A percentile compares a stretch with the other conserved stretches of the same genome.
These are phyloP conservation scores for Endoconidiophora polonica DNA, from an alignment of 2,329 filamentous ascomycete species.

Conservation along the genomic window DNA sequence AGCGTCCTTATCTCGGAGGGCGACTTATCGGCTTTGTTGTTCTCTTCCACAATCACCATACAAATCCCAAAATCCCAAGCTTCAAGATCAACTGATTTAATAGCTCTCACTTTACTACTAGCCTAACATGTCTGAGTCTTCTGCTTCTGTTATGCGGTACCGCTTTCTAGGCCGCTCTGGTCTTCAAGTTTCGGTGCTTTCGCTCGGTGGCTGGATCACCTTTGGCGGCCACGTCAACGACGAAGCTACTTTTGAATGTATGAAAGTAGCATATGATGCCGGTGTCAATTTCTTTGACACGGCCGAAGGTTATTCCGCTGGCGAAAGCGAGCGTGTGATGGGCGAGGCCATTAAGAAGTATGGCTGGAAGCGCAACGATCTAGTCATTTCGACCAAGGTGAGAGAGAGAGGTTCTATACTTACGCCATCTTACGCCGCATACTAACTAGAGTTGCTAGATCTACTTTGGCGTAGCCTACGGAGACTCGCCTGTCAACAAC, in stretches of 20 bases:
- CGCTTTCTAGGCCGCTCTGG: slow-evolving; percentile 55
- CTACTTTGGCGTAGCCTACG: slow-evolving; percentile 46
- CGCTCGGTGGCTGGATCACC: slow-evolving; percentile 56
- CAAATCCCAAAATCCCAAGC: no score
- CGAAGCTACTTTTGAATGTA: slow-evolving; percentile 30
- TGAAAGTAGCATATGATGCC: slow-evolving; percentile 43
- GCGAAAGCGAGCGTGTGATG: slow-evolving; percentile 47
- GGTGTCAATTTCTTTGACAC: slow-evolving; percentile 49
- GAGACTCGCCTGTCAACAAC: slow-evolving; percentile 49
- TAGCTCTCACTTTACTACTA: neutral
- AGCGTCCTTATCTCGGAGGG: no score
- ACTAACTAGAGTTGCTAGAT: slow-evolving; percentile 18
- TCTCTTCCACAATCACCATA: neutral
- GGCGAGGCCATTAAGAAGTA: slow-evolving; percentile 42
- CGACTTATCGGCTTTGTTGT: neutral
- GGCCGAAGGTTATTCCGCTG: slow-evolving; percentile 41
- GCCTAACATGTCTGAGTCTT: slow-evolving; percentile 3
- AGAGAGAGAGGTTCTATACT: neutral
- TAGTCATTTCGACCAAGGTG: slow-evolving; percentile 43
- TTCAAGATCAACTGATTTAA: neutral
- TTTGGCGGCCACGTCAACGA: slow-evolving; percentile 58
- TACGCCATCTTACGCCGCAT: neutral
- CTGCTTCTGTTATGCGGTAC: slow-evolving; percentile 43
- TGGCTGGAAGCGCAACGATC: slow-evolving; percentile 44
- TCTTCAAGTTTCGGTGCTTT: slow-evolving; percentile 57